A percentile compares a stretch with the other conserved stretches of the same genome.
Conservation (phyloP, 768 basidiomycete genomes). For the Podaxis sp. region DNA sequence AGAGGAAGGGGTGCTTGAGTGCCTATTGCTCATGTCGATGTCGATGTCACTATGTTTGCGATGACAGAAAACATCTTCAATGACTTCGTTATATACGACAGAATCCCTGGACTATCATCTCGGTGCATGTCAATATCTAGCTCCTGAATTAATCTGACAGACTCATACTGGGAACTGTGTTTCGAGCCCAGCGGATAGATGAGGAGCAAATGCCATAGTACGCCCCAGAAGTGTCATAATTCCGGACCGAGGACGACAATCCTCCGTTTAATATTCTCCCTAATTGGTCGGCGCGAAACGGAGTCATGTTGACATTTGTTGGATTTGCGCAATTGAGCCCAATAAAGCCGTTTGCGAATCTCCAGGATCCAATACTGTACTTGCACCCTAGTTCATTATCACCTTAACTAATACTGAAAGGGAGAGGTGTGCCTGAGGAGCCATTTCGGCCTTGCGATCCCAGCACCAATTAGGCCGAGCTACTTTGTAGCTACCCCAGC, state of each 20-base stretch:
- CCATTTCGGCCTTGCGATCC: not conserved
- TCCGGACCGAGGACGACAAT: not conserved
- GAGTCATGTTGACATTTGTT: conserved; percentile 11
- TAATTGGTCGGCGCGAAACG: not conserved
- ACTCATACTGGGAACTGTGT: conserved; percentile 5
- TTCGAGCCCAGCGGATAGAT: not conserved
- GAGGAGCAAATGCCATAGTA: not conserved
- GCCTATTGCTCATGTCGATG: conserved; percentile 9
- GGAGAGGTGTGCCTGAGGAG: not conserved
- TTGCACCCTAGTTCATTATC: conserved; percentile 10
- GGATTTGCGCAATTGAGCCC: conserved; percentile 8
- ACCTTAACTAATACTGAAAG: not conserved
- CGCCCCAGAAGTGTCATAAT: not conserved
- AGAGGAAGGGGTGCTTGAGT: conserved; percentile 14
- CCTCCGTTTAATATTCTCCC: not conserved
- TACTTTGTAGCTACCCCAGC: not conserved
- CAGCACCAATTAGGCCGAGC: not conserved
- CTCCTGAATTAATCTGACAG: conserved; percentile 2
- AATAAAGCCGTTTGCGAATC: not conserved
- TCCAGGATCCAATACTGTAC: not conserved
- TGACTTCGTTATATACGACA: conserved; percentile 9
- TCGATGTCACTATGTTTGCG: not conserved
- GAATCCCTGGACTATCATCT: conserved; percentile 3
- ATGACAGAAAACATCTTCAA: not conserved
- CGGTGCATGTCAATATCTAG: not conserved